Conservation (phyloP, 108 stramenopile species). For the Skeletonema marinoi region DNA sequence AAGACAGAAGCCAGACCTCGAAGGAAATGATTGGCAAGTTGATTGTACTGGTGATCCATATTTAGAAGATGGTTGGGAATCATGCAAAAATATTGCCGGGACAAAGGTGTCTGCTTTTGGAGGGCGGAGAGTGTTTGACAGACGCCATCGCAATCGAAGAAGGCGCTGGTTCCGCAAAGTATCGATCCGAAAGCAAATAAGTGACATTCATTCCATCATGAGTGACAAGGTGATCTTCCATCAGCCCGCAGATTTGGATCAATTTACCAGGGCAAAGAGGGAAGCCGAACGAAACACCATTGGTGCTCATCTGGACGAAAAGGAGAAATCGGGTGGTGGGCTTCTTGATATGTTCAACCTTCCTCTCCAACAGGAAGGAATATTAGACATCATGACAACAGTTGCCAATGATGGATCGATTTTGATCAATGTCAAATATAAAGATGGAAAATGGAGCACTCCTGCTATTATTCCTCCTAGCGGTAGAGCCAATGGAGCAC, state of each 20-base stretch:
- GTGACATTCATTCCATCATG: neutral
- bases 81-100: constrained; percentile 49
- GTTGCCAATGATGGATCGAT: constrained; percentile 25
- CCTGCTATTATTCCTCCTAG: constrained; percentile 50
- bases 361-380: constrained; percentile 9
- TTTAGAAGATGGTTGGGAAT: constrained; percentile 66
- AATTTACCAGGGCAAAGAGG: constrained; percentile 39
- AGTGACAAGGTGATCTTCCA: constrained; percentile 56
- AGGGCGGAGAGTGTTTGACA: constrained; percentile 52
- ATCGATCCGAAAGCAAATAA: neutral
- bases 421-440: constrained; percentile 12
- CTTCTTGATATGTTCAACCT: constrained; percentile 17
- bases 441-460: constrained; percentile 59
- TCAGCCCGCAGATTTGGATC: constrained; percentile 48
- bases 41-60: constrained; percentile 57
- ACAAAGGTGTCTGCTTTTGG: constrained; percentile 43
- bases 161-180: constrained; percentile 62
- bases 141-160: constrained; percentile 55
- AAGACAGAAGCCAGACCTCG: constrained; percentile 31
- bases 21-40: constrained; percentile 30
- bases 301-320: constrained; percentile 9
- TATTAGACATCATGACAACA: constrained; percentile 16
- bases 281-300: constrained; percentile 22
- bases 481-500: constrained; percentile 57
- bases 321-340: neutral